A percentile compares a stretch with the other conserved stretches of the same genome.
Conservation (phyloP, 257 asterid genomes). For the Fraxinus cuspidata region DNA sequence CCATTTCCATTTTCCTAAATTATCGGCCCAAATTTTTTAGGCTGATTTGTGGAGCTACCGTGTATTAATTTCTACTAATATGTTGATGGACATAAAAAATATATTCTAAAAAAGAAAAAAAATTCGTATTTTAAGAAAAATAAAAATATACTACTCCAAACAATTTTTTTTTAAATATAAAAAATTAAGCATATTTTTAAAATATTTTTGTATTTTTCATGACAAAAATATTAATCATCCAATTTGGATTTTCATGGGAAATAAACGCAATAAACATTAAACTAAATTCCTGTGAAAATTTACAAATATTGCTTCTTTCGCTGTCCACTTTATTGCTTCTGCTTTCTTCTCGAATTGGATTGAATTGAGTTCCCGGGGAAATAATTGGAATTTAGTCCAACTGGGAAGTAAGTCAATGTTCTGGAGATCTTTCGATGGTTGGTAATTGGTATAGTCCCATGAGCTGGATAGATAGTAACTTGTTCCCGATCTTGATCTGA, state of each 20-base stretch:
- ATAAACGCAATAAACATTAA: neutral
- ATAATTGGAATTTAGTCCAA: slow-evolving; percentile 27
- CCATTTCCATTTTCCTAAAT: slow-evolving; percentile 25
- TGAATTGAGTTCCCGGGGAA: slow-evolving; percentile 25
- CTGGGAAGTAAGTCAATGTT: neutral
- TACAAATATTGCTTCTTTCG: slow-evolving; percentile 18
- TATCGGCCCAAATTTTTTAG: slow-evolving; percentile 25
- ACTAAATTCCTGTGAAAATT: slow-evolving; percentile 15
- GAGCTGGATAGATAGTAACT: slow-evolving; percentile 58
- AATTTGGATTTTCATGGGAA: no score
- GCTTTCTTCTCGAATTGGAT: neutral
- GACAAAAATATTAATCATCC: no score
- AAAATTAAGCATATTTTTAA: no score
- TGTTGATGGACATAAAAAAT: no score
- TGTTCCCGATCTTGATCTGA: slow-evolving; percentile 72
- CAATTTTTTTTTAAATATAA: no score
- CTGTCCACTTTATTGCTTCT: slow-evolving; percentile 3
- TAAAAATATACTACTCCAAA: no score
- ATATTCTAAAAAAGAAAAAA: no score
- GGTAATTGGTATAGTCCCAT: slow-evolving; percentile 29
- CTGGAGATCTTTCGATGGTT: slow-evolving; percentile 19
- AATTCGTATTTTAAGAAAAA: no score
- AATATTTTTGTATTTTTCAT: no score
- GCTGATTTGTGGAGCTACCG: slow-evolving; percentile 45
- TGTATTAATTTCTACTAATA: slow-evolving; percentile 27